Evolutionary conservation across 2,329 filamentous ascomycete genomes (phyloP), one percentile per base, ranked within the genome.

Genomic region (Beauveria scarabaeidicola): DNA sequence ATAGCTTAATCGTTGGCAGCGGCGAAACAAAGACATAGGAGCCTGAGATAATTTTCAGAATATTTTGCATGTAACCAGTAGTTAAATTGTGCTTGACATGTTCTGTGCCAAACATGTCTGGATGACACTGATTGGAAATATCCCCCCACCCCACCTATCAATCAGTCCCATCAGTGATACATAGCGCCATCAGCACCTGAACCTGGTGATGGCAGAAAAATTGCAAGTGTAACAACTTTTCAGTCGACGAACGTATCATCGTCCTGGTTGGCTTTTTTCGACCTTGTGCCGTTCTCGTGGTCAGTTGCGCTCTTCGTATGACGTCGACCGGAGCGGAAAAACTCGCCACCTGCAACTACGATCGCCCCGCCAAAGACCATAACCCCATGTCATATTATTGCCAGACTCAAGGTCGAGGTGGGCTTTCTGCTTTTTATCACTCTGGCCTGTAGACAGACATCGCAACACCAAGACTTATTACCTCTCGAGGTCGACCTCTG

Each of bases 1-100:
- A 97, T 76, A 88, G 89, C 63, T 75, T 95, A 65, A 78, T 92
- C 62, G 77, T 90, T 54, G 89, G 90, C 52, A 80, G 87, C 73
- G 89, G 90, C 63, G 75, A 81, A 66, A 76, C 87, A 65, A 78
- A 76, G 11, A 64, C 66, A 64, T 53, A 36, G 32, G 4, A 36
- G 32, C 32, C 32, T 36, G 2, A 15, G 5, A 36, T 15, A 36
- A 36, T 1, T 15, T 36, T 13, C 2, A 15, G 13, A 10, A 36
- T 36, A 36, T 15, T 15, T 36, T 1, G 15, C 32, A 36, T 15
- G 13, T 15, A 15, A 36, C 13, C 32, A 6, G 5, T 23, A 23
- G 4, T 23, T 23, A 36, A 15, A 36, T 15, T 15, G 11, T 15
- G 32, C 32, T 13, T 36, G 17, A 5, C 40, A 41, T 41, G 40